phyloP scores from a whole-genome alignment of 352 stramenopile genomes.

The Detonula confervacea region DNA sequence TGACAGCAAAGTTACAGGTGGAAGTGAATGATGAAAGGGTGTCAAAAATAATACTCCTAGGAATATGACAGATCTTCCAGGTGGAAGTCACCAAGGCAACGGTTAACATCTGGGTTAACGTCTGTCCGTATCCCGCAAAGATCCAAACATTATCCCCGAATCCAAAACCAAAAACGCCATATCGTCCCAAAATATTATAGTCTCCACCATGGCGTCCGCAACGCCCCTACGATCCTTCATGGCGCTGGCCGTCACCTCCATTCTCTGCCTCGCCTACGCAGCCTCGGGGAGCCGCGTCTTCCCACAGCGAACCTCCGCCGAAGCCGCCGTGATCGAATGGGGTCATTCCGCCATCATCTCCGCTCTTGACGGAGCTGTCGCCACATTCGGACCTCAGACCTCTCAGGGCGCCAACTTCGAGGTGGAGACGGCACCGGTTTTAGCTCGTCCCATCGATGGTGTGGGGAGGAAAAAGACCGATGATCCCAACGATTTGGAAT shows the following conservation, averaged over 20 bases:
- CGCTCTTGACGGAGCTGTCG: constrained; percentile 79
- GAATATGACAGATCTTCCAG: too few species aligned
- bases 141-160: too few species aligned
- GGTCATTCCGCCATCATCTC: constrained; percentile 84
- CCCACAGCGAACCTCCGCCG: constrained; percentile 70
- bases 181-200: too few species aligned
- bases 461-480: constrained; percentile 38
- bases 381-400: constrained; percentile 82
- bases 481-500: constrained; percentile 27
- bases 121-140: too few species aligned
- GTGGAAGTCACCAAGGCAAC: too few species aligned
- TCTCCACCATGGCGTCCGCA: constrained; percentile 4
- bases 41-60: too few species aligned
- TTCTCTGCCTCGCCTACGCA: constrained; percentile 6
- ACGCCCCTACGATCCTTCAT: neutral
- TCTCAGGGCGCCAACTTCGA: constrained; percentile 80
- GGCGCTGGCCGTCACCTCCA: constrained; percentile 3
- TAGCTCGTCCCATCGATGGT: constrained; percentile 75
- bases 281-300: constrained; percentile 47
- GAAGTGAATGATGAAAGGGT: too few species aligned
- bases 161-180: too few species aligned
- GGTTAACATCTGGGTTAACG: too few species aligned
- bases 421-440: constrained; percentile 77
- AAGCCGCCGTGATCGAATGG: constrained; percentile 85
- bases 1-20: too few species aligned